Evolutionary conservation across 23 red algal species (phyloP).

Genomic region (Agarophyton chilense): DNA sequence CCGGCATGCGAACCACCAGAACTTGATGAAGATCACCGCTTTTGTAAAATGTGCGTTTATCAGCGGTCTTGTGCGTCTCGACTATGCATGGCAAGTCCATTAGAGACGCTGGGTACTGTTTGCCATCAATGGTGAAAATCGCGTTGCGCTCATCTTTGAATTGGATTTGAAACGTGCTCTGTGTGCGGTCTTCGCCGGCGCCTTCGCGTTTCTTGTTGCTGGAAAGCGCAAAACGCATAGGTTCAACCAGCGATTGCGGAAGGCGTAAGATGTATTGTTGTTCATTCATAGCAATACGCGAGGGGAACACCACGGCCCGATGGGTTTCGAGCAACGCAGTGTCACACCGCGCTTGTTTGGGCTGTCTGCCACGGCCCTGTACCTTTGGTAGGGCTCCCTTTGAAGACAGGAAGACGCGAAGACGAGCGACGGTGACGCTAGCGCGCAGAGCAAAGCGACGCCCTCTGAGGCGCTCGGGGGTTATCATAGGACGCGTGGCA

Average conservation of each 20-base stretch:
- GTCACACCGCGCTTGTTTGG: too few species aligned
- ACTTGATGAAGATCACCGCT: conserved; percentile 88
- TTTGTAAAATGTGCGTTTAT: conserved; percentile 93
- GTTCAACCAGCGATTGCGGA: conserved; percentile 67
- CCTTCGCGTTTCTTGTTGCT: conserved; percentile 66
- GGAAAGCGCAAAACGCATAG: conserved; percentile 71
- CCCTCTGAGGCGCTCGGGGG: too few species aligned
- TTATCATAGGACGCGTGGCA: too few species aligned
- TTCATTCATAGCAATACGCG: conserved; percentile 74
- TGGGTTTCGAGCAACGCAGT: background rate
- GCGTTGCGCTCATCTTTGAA: conserved; percentile 83
- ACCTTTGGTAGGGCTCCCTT: too few species aligned
- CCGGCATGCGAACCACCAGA: conserved; percentile 73
- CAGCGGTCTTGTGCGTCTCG: conserved; percentile 88
- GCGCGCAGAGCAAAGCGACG: too few species aligned
- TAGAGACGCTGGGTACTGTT: conserved; percentile 80
- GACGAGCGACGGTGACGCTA: too few species aligned
- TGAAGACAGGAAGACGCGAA: too few species aligned
- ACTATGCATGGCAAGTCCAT: conserved; percentile 92
- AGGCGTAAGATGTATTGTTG: conserved; percentile 90
- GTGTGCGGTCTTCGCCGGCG: conserved; percentile 41
- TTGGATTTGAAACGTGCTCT: conserved; percentile 52
- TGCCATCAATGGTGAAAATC: conserved; percentile 70
- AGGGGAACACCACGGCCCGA: background rate
- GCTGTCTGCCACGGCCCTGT: too few species aligned